Base-by-base conservation (phyloP, 225 moss, liverwort and hornwort genomes). In the Antitrichia curtipendula region DNA sequence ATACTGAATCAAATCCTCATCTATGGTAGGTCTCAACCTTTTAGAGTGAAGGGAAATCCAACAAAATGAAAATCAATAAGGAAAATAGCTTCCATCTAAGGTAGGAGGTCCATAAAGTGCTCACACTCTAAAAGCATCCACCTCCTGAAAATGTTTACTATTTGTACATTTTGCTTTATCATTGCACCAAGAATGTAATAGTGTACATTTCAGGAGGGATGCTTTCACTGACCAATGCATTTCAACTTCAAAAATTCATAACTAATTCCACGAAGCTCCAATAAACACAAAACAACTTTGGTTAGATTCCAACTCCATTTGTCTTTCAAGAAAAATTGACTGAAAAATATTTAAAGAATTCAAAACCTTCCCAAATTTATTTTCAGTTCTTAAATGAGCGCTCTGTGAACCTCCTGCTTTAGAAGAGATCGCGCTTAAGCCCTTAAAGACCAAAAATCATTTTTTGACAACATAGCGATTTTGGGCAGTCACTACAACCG, bases 141-240 rank as follows among this genome's bases (percentile, higher is more conserved):
- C 9, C 0, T 65, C 20, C 0, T 40, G n/a, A 0, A 69, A 24
- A 8, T 13, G 14, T 8, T 2, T 3, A 40, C 8, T 24, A 19
- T 20, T 65, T 65, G 21, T 21, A n/a, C 21, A 21, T 66, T n/a
- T n/a, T n/a, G 0, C 32, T 70, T 70, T 70, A 41, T 70, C 5
- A 8, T 40, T 69, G 21, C 24, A 40, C 7, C 4, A 13, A 8
- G 1, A 69, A 24, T 69, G 4, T 14, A 40, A 63, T 32, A 36
- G 36, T 36, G 10, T 66, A n/a, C 19, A 66, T 66, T 66, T n/a
- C 21, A 66, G 0, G 21, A 66, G n/a, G n/a, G 66, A 36, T 1
- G 1, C 10, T n/a, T n/a, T 66, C 1, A 27, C 1, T 15, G 13
- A 23, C 4, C 0, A 15, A 0, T 70, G 3, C 3, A 0, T 25